phyloP scores from a whole-genome alignment of 352 stramenopile genomes.

The Pythium coloratum region DNA sequence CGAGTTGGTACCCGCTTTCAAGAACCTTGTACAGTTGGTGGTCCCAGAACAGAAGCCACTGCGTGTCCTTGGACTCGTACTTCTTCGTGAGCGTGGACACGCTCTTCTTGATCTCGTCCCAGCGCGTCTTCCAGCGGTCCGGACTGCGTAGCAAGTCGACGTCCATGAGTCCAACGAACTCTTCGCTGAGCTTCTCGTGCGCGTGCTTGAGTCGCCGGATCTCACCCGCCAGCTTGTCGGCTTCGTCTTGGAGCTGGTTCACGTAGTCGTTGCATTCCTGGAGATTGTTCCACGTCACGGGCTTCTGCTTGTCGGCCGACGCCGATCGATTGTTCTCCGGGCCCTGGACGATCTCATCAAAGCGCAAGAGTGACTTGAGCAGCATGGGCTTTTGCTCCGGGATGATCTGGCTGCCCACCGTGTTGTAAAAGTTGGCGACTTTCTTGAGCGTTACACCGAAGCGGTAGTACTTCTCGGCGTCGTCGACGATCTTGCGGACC shows the following conservation, averaged over 20 bases:
- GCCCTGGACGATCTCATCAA: slow-evolving; percentile 85
- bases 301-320: slow-evolving; percentile 47
- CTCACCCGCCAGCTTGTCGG: slow-evolving; percentile 86
- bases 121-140: slow-evolving; percentile 86
- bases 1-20: slow-evolving; percentile 92
- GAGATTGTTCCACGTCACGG: slow-evolving; percentile 90
- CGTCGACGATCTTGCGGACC: slow-evolving; percentile 71
- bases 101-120: slow-evolving; percentile 78
- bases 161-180: slow-evolving; percentile 85
- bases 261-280: slow-evolving; percentile 94
- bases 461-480: slow-evolving; percentile 93
- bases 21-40: slow-evolving; percentile 95
- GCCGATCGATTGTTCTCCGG: slow-evolving; percentile 44
- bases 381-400: slow-evolving; percentile 94
- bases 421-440: slow-evolving; percentile 97
- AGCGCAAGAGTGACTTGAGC: slow-evolving; percentile 89
- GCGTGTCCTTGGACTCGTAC: slow-evolving; percentile 79
- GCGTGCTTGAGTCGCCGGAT: slow-evolving; percentile 90
- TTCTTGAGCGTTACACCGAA: slow-evolving; percentile 96
- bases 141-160: slow-evolving; percentile 88
- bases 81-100: slow-evolving; percentile 72
- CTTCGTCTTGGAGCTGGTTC: slow-evolving; percentile 86
- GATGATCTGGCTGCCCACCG: slow-evolving; percentile 94
- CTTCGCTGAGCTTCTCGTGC: slow-evolving; percentile 80
- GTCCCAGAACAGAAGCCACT: slow-evolving; percentile 94